phyloP scores from a whole-genome alignment of 192 early-diverging fungal species.

The Backusella liffmaniae region DNA sequence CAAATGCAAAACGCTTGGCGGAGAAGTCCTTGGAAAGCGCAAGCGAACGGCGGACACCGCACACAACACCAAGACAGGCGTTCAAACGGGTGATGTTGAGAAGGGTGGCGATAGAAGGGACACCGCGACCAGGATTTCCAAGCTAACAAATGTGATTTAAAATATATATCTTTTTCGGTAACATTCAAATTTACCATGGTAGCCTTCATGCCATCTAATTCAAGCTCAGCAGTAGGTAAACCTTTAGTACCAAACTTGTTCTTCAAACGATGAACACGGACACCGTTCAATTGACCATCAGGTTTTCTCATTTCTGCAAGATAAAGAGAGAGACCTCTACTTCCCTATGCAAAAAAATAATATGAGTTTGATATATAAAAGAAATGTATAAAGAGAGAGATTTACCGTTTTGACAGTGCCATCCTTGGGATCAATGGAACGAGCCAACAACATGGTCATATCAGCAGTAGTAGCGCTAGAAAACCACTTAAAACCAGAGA shows the following conservation, averaged over 20 bases:
- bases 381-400: background rate
- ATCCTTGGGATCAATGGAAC: slow-evolving; percentile 48
- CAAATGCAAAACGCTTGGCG: slow-evolving; percentile 55
- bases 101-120: slow-evolving; percentile 61
- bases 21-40: slow-evolving; percentile 63
- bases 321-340: slow-evolving; percentile 62
- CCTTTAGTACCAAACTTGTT: slow-evolving; percentile 71
- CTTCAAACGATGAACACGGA: slow-evolving; percentile 67
- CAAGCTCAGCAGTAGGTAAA: slow-evolving; percentile 71
- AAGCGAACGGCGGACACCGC: slow-evolving; percentile 43
- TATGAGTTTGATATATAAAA: background rate
- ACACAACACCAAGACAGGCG: slow-evolving; percentile 44
- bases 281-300: slow-evolving; percentile 56
- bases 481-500: slow-evolving; percentile 77
- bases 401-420: slow-evolving; percentile 21
- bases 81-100: slow-evolving; percentile 73
- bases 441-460: slow-evolving; percentile 65
- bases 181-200: slow-evolving; percentile 18
- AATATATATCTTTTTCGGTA: background rate
- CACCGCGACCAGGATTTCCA: slow-evolving; percentile 51
- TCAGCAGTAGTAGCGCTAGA: slow-evolving; percentile 69
- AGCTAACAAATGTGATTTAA: slow-evolving; percentile 24
- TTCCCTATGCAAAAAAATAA: slow-evolving; percentile 30
- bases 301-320: slow-evolving; percentile 54
- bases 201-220: slow-evolving; percentile 54